Conservation (phyloP, 768 basidiomycete species). For the Candolleomyces efflorescens region DNA sequence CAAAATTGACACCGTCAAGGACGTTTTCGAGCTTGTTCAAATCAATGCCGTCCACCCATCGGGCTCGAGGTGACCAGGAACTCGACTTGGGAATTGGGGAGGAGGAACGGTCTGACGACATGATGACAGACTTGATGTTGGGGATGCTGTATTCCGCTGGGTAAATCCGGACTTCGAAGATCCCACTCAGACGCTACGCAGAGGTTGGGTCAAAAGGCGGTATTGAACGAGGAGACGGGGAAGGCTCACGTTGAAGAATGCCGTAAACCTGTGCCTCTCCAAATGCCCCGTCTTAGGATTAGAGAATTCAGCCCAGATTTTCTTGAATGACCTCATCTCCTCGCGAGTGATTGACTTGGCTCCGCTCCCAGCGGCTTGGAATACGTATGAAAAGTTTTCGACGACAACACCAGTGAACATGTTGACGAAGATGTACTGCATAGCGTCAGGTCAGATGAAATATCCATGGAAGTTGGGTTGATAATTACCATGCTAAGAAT, state of each 20-base stretch:
- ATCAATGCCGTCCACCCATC: slow-evolving; percentile 53
- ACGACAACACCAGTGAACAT: slow-evolving; percentile 96
- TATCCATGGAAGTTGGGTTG: not conserved
- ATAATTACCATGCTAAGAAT: slow-evolving; percentile 81
- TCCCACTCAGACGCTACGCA: slow-evolving; percentile 70
- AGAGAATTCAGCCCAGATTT: slow-evolving; percentile 86
- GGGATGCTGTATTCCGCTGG: slow-evolving; percentile 60
- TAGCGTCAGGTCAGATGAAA: slow-evolving; percentile 1
- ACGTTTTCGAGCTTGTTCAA: slow-evolving; percentile 53
- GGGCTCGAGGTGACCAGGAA: not conserved
- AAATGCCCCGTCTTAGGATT: slow-evolving; percentile 76
- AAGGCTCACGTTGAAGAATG: slow-evolving; percentile 74
- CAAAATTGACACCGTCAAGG: slow-evolving; percentile 63
- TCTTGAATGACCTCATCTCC: slow-evolving; percentile 93
- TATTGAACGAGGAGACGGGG: slow-evolving; percentile 1
- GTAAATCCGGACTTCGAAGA: slow-evolving; percentile 87
- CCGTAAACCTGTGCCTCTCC: slow-evolving; percentile 61
- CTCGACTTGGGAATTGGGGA: too few relatives aligned
- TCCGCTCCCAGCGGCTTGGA: slow-evolving; percentile 80
- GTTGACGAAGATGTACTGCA: slow-evolving; percentile 91
- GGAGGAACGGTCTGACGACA: slow-evolving; percentile 19
- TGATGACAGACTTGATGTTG: slow-evolving; percentile 54
- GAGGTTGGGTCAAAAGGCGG: slow-evolving; percentile 3
- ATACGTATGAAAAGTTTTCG: slow-evolving; percentile 94
- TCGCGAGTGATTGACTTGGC: slow-evolving; percentile 80